These are phyloP conservation scores for Phyllachora maydis DNA, from an alignment of 2,329 filamentous ascomycete genomes.

Conservation along the genomic window DNA sequence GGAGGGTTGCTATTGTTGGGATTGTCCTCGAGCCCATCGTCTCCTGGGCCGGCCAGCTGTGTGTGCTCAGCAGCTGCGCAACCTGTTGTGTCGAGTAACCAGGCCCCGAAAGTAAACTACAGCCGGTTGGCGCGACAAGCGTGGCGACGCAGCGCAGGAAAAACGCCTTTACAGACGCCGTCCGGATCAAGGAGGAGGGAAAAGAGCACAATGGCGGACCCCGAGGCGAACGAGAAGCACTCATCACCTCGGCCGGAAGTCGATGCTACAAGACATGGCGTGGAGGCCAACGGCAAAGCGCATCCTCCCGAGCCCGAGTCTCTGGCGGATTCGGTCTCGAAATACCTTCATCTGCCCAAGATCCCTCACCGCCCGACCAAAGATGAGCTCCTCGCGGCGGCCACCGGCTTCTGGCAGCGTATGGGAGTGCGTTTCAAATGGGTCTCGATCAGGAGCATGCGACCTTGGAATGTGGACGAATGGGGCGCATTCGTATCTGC, in stretches of 20 bases:
- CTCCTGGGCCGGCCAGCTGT: slow-evolving; percentile 15
- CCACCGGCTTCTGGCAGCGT: slow-evolving; percentile 82
- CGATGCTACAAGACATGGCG: no score
- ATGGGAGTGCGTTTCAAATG: slow-evolving; percentile 89
- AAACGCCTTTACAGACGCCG: no score
- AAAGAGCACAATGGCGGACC: slow-evolving; percentile 10
- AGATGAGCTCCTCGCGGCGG: slow-evolving; percentile 78
- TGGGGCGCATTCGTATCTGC: slow-evolving; percentile 91
- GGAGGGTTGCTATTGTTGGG: slow-evolving; percentile 31
- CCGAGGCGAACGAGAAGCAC: slow-evolving; percentile 4
- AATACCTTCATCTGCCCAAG: slow-evolving; percentile 40
- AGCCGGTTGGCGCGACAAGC: slow-evolving; percentile 14
- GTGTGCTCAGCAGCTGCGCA: slow-evolving; percentile 18
- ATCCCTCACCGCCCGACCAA: slow-evolving; percentile 80
- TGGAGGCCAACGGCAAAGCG: no score
- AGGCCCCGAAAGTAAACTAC: slow-evolving; percentile 11
- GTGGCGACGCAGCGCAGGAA: slow-evolving; percentile 14
- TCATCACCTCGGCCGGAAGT: slow-evolving; percentile 1
- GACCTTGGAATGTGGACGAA: slow-evolving; percentile 91
- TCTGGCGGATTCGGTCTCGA: slow-evolving; percentile 29
- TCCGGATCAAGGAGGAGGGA: slow-evolving; percentile 12
- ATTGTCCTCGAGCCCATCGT: slow-evolving; percentile 15
- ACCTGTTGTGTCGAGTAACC: slow-evolving; percentile 10
- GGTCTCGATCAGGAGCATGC: slow-evolving; percentile 83
- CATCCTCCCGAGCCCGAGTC: slow-evolving; percentile 15